Evolutionary conservation across 2,329 filamentous ascomycete species (phyloP).

Genomic region (Hypoxylon sp.): DNA sequence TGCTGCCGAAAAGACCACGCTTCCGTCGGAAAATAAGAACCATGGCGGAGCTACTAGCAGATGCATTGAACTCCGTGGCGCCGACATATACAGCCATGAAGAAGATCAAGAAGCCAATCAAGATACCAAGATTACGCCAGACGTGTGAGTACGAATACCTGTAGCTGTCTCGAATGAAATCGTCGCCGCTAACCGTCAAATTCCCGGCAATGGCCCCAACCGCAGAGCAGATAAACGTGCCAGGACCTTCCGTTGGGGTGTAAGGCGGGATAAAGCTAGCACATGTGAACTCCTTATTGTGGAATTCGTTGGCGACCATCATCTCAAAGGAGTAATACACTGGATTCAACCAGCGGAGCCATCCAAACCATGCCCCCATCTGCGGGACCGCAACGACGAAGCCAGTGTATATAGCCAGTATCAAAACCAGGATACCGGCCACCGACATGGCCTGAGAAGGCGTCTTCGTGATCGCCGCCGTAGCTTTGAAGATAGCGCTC

Average conservation of each 20-base stretch:
- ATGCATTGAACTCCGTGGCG: slow-evolving; percentile 9
- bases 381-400: slow-evolving; percentile 61
- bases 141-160: slow-evolving; percentile 64
- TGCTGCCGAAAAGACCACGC: background rate
- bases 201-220: slow-evolving; percentile 64
- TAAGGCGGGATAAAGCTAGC: slow-evolving; percentile 56
- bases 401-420: slow-evolving; percentile 68
- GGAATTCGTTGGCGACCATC: slow-evolving; percentile 77
- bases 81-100: slow-evolving; percentile 1
- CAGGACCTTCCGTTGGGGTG: slow-evolving; percentile 49
- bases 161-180: slow-evolving; percentile 65
- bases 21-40: slow-evolving; percentile 12
- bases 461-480: slow-evolving; percentile 75
- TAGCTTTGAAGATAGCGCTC: slow-evolving; percentile 72
- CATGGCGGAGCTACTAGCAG: background rate
- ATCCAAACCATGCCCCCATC: slow-evolving; percentile 77
- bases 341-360: slow-evolving; percentile 80
- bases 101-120: slow-evolving; percentile 11
- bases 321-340: slow-evolving; percentile 79
- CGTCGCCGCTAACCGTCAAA: slow-evolving; percentile 65
- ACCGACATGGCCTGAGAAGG: slow-evolving; percentile 65
- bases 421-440: slow-evolving; percentile 64
- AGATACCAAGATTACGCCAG: slow-evolving; percentile 54
- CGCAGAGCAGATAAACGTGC: slow-evolving; percentile 57
- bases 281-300: slow-evolving; percentile 65